Evolutionary conservation across 2,329 filamentous ascomycete species (phyloP).

Genomic region (Verticillium nubilum): DNA sequence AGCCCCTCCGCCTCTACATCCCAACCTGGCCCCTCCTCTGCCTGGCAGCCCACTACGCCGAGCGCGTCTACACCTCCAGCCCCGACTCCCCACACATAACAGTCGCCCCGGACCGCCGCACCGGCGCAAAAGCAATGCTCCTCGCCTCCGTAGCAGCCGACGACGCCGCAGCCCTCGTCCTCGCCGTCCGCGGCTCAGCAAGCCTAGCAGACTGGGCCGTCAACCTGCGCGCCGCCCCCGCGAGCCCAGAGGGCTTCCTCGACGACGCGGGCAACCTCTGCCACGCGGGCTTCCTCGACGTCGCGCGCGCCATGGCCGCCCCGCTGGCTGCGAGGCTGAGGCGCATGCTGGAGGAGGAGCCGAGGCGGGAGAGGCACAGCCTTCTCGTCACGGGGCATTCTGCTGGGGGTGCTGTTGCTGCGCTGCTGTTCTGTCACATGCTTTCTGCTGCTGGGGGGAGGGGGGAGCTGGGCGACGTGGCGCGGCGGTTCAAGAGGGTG

Average conservation of each 20-base stretch:
- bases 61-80: constrained; percentile 66
- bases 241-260: constrained; percentile 62
- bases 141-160: constrained; percentile 78
- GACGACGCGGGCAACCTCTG: constrained; percentile 74
- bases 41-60: constrained; percentile 72
- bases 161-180: constrained; percentile 71
- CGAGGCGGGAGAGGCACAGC: constrained; percentile 58
- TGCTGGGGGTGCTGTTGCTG: constrained; percentile 78
- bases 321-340: constrained; percentile 68
- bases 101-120: constrained; percentile 63
- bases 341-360: constrained; percentile 66
- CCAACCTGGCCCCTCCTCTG: constrained; percentile 73
- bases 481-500: constrained; percentile 67
- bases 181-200: constrained; percentile 76
- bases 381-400: constrained; percentile 82
- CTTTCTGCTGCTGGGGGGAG: constrained; percentile 47
- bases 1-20: constrained; percentile 64
- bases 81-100: constrained; percentile 57
- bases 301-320: constrained; percentile 68
- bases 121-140: constrained; percentile 79
- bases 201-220: constrained; percentile 84
- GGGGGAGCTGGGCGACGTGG: constrained; percentile 66
- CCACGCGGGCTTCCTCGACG: constrained; percentile 73
- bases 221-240: constrained; percentile 67
- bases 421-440: constrained; percentile 79